phyloP scores from a whole-genome alignment of 2,329 filamentous ascomycete genomes.

The Incumbomyces delicatus region DNA sequence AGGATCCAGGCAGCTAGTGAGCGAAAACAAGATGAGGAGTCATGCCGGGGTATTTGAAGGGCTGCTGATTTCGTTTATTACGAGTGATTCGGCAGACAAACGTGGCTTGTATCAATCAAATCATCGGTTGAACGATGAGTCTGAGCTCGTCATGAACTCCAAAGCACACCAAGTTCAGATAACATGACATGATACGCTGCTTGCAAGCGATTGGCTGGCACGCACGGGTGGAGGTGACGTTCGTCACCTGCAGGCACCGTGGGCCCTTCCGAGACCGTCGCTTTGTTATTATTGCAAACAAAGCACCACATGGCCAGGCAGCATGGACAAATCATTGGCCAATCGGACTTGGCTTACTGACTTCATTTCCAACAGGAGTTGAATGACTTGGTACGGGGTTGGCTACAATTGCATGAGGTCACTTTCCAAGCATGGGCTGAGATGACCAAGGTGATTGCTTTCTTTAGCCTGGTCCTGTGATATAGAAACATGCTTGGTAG shows the following conservation, averaged over 20 bases:
- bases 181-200: not conserved
- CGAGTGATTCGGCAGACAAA: not conserved
- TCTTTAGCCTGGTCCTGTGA: slow-evolving; percentile 2
- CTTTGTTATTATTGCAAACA: not conserved
- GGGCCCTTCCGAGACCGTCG: not conserved
- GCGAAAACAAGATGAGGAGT: slow-evolving; percentile 4
- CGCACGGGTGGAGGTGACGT: slow-evolving; percentile 1
- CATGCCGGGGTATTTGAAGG: not conserved
- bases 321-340: not conserved
- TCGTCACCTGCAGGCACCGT: slow-evolving; percentile 1
- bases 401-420: not conserved
- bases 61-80: slow-evolving; percentile 3
- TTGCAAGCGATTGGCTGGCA: not conserved
- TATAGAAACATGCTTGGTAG: too few relatives aligned
- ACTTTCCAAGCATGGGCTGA: not conserved
- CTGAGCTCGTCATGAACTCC: slow-evolving; percentile 2
- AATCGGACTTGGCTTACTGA: not conserved
- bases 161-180: slow-evolving; percentile 1
- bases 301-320: not conserved
- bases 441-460: not conserved
- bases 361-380: not conserved
- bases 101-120: not conserved
- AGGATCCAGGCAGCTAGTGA: slow-evolving; percentile 3
- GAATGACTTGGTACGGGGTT: not conserved
- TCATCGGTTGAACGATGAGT: slow-evolving; percentile 5